Percentiles rank a stretch among this genome's conserved stretches.
Conservation (phyloP, 345 rosid species). For the Citrus trifoliata region DNA sequence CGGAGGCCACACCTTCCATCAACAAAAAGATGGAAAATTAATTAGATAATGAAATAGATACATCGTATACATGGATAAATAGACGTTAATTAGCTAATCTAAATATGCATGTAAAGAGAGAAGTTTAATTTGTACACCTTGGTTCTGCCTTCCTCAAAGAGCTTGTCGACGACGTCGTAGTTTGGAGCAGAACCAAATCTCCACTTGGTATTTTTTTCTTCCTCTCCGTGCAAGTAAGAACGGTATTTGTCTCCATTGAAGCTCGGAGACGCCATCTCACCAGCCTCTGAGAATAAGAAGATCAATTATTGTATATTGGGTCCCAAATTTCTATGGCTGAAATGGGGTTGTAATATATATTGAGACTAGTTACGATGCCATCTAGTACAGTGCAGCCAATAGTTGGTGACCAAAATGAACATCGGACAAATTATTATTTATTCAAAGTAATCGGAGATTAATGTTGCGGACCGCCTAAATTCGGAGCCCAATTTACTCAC, state of each 20-base stretch:
- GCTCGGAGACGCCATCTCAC: constrained; percentile 29
- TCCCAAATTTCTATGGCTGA: not conserved
- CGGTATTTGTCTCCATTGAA: constrained; percentile 42
- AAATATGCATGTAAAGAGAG: no score
- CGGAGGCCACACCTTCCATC: constrained; percentile 47
- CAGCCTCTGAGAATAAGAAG: not conserved
- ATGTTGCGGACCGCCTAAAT: no score
- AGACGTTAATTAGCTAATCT: not conserved
- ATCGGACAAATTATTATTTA: no score
- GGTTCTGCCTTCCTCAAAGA: constrained; percentile 63
- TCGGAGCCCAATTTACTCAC: no score
- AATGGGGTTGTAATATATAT: not conserved
- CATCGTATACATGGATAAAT: not conserved
- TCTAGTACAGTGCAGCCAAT: not conserved
- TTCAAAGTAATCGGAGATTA: no score
- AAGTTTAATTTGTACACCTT: constrained; percentile 22
- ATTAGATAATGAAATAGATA: not conserved
- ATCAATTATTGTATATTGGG: not conserved
- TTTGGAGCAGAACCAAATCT: constrained; percentile 48
- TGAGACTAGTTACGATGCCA: not conserved
- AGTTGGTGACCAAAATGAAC: no score
- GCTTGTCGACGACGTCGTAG: constrained; percentile 51
- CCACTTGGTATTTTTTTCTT: constrained; percentile 58
- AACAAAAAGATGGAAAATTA: not conserved
- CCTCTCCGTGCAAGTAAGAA: constrained; percentile 43